Percentiles rank a stretch among this genome's conserved stretches.
These are phyloP conservation scores for Favolaschia claudopus DNA, from an alignment of 768 basidiomycete species.

Conservation along the genomic window DNA sequence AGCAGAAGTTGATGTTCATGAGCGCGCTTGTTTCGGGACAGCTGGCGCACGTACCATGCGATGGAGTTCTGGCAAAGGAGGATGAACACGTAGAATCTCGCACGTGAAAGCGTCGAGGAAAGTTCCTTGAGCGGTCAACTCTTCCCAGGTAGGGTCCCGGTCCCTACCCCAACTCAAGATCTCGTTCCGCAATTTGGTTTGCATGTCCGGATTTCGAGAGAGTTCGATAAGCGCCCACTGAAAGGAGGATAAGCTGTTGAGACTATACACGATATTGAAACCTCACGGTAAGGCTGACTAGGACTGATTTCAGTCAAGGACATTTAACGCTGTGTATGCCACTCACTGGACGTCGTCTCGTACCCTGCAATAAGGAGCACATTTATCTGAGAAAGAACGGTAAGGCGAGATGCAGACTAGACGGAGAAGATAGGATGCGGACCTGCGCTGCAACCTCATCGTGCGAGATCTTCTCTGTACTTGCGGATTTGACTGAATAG, in stretches of 20 bases:
- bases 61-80: slow-evolving; percentile 36
- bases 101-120: slow-evolving; percentile 50
- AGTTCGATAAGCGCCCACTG: slow-evolving; percentile 49
- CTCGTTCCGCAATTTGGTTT: slow-evolving; percentile 40
- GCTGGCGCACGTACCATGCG: slow-evolving; percentile 37
- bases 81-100: slow-evolving; percentile 47
- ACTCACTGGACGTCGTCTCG: slow-evolving; percentile 13
- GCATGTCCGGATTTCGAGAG: slow-evolving; percentile 36
- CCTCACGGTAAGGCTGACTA: slow-evolving; percentile 17
- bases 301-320: not conserved
- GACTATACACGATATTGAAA: too few relatives aligned
- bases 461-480: not conserved
- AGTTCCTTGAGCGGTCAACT: slow-evolving; percentile 27
- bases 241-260: too few relatives aligned
- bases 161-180: slow-evolving; percentile 17
- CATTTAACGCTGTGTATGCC: not conserved
- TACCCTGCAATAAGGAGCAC: slow-evolving; percentile 10
- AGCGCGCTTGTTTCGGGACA: too few relatives aligned
- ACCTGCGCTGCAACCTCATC: slow-evolving; percentile 13
- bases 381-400: not conserved
- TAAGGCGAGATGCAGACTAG: not conserved
- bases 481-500: not conserved
- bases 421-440: not conserved
- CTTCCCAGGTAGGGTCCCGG: slow-evolving; percentile 12
- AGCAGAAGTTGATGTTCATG: not conserved